Conservation (phyloP, 1,284 basidiomycete species). For the Moniliophthora roreri region DNA sequence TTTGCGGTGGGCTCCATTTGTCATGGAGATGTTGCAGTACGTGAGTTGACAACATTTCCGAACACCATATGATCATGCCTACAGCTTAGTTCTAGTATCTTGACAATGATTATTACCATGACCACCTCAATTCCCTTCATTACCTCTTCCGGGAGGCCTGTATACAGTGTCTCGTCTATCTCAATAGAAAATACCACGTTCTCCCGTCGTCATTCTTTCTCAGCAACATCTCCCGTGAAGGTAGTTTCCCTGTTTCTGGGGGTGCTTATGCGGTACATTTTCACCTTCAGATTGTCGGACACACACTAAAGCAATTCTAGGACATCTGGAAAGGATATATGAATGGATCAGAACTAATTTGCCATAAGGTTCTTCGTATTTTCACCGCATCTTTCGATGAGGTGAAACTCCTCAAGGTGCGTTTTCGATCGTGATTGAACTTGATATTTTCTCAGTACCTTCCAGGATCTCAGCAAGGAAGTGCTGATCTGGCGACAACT, state of each 20-base stretch:
- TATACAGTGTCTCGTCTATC: constrained; percentile 1
- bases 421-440: neutral
- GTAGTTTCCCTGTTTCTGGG: constrained; percentile 7
- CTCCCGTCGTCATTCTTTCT: constrained; percentile 1
- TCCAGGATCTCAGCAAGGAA: constrained; percentile 12
- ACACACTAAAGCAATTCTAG: neutral
- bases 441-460: too few relatives aligned
- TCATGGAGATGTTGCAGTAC: too few relatives aligned
- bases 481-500: constrained; percentile 17
- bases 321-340: constrained; percentile 10
- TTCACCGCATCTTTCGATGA: neutral
- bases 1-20: too few relatives aligned
- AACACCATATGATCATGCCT: too few relatives aligned
- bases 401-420: constrained; percentile 5
- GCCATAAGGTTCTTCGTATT: neutral
- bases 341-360: neutral
- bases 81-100: too few relatives aligned
- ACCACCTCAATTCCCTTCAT: too few relatives aligned
- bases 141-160: neutral
- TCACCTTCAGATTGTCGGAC: too few relatives aligned
- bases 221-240: neutral
- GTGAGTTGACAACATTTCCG: too few relatives aligned
- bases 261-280: constrained; percentile 8
- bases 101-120: too few relatives aligned
- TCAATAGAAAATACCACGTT: neutral